Conservation (phyloP, 2,329 filamentous ascomycete genomes). For the Verruconis gallopava region DNA sequence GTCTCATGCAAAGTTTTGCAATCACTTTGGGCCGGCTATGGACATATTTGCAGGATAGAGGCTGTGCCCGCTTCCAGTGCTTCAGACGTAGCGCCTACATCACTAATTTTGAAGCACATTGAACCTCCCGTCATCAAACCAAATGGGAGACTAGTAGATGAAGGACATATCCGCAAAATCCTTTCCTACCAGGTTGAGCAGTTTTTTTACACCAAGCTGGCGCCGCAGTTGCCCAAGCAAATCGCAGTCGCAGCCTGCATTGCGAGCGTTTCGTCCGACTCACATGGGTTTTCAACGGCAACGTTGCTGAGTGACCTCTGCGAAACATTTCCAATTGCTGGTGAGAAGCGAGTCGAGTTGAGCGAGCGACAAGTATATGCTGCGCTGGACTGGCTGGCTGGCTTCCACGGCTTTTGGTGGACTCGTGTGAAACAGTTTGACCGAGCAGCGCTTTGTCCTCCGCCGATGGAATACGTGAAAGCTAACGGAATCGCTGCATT, state of each 20-base stretch:
- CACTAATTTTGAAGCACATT: constrained; percentile 48
- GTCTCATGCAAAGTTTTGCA: constrained; percentile 23
- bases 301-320: constrained; percentile 47
- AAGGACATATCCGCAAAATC: constrained; percentile 53
- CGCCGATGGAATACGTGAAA: constrained; percentile 42
- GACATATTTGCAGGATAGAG: constrained; percentile 42
- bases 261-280: constrained; percentile 30
- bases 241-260: constrained; percentile 40
- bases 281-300: constrained; percentile 32
- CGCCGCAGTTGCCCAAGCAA: constrained; percentile 32
- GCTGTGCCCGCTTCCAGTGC: constrained; percentile 20
- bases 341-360: constrained; percentile 39
- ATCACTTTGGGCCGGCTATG: constrained; percentile 36
- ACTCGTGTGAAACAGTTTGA: constrained; percentile 16
- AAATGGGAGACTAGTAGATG: constrained; percentile 27
- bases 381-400: constrained; percentile 49
- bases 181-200: constrained; percentile 56
- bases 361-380: constrained; percentile 36
- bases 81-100: constrained; percentile 16
- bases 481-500: constrained; percentile 15
- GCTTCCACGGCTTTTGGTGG: constrained; percentile 47
- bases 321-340: constrained; percentile 40
- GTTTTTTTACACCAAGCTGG: constrained; percentile 48
- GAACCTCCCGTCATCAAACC: constrained; percentile 32
- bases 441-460: constrained; percentile 31